These are phyloP conservation scores for Cercophora scortea DNA, from an alignment of 495 filamentous ascomycete genomes.

Conservation along the genomic window DNA sequence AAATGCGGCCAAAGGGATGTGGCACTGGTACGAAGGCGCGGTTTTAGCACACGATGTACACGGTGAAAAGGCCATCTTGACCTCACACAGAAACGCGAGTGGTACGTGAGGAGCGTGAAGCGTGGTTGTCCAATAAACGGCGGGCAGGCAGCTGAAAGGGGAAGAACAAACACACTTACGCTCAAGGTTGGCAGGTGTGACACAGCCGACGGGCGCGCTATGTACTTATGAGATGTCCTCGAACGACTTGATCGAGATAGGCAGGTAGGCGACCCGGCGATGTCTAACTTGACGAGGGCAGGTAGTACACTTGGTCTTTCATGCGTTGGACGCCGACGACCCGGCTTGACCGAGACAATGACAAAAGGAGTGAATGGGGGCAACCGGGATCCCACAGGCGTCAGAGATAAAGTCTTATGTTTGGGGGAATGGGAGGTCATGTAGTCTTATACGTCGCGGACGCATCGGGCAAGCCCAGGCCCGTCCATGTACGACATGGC, in stretches of 20 bases:
- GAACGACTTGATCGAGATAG: no score
- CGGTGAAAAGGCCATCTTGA: no score
- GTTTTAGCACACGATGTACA: no score
- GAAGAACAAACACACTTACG: not conserved
- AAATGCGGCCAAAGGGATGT: slow-evolving; percentile 1
- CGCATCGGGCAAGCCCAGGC: not conserved
- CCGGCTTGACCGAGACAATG: not conserved
- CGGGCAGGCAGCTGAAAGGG: not conserved
- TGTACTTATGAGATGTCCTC: no score
- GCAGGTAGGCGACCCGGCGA: not conserved
- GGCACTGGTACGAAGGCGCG: slow-evolving; percentile 1
- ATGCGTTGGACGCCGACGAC: not conserved
- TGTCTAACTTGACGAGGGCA: not conserved
- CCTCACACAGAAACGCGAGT: no score
- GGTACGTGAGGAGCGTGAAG: not conserved
- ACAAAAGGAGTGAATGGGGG: slow-evolving; percentile 2
- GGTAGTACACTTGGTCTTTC: not conserved
- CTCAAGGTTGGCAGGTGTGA: no score
- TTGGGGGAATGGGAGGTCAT: slow-evolving; percentile 6
- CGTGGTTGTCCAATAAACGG: slow-evolving; percentile 7
- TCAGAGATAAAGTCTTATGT: not conserved
- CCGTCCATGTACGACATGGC: slow-evolving; percentile 6
- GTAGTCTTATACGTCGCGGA: slow-evolving; percentile 8
- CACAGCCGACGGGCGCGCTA: no score
- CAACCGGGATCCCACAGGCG: slow-evolving; percentile 3